Conservation (phyloP, 2,329 filamentous ascomycete species). For the Oidium heveae region DNA sequence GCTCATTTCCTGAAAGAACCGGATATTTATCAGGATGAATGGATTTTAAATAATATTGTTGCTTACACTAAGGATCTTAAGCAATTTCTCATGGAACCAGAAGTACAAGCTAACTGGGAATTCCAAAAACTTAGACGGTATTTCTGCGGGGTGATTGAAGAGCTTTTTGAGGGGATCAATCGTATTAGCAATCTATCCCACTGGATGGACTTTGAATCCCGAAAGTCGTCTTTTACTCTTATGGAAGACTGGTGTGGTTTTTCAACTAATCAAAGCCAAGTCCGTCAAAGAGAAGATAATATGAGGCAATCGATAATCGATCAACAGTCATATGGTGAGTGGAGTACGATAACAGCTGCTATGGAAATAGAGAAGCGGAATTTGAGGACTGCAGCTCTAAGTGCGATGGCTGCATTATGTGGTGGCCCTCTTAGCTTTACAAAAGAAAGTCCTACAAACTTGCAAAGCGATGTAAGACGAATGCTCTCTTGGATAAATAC, state of each 20-base stretch:
- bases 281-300: slow-evolving; percentile 57
- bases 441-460: slow-evolving; percentile 62
- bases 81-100: slow-evolving; percentile 79
- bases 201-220: slow-evolving; percentile 94
- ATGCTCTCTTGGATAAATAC: slow-evolving; percentile 91
- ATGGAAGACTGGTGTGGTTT: slow-evolving; percentile 99
- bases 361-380: slow-evolving; percentile 97
- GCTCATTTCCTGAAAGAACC: slow-evolving; percentile 64
- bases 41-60: slow-evolving; percentile 71
- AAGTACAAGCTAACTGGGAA: slow-evolving; percentile 84
- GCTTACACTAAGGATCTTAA: slow-evolving; percentile 80
- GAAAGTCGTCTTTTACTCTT: slow-evolving; percentile 81
- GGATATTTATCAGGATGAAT: slow-evolving; percentile 64
- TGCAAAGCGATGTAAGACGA: slow-evolving; percentile 76
- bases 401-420: slow-evolving; percentile 85
- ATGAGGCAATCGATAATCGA: slow-evolving; percentile 71
- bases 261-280: slow-evolving; percentile 68
- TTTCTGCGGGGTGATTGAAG: slow-evolving; percentile 84
- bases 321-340: slow-evolving; percentile 46
- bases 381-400: slow-evolving; percentile 67
- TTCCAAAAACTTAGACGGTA: slow-evolving; percentile 80
- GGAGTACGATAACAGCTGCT: slow-evolving; percentile 57
- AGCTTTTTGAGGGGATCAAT: slow-evolving; percentile 77
- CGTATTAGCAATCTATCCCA: slow-evolving; percentile 59
- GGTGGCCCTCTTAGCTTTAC: slow-evolving; percentile 64